A percentile compares a stretch with the other conserved stretches of the same genome.
These are phyloP conservation scores for Phytophthora chlamydospora DNA, from an alignment of 352 stramenopile species.

Conservation along the genomic window DNA sequence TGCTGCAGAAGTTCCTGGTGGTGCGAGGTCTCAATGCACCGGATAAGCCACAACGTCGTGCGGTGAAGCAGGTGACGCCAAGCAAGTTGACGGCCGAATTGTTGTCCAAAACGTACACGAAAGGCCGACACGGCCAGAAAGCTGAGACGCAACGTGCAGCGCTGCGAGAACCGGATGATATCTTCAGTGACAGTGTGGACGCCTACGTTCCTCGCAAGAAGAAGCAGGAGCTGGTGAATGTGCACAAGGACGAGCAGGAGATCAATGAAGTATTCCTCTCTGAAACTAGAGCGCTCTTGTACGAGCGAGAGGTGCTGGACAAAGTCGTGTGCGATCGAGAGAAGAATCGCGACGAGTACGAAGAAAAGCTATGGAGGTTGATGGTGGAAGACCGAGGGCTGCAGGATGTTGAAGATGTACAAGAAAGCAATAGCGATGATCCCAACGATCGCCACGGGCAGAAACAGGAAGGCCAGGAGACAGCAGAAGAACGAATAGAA, in stretches of 20 bases:
- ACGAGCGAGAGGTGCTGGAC: constrained; percentile 59
- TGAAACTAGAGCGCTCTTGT: constrained; percentile 49
- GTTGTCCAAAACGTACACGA: constrained; percentile 54
- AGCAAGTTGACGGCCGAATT: constrained; percentile 9
- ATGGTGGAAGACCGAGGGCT: constrained; percentile 19
- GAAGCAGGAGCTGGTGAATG: constrained; percentile 37
- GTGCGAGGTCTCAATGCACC: constrained; percentile 12
- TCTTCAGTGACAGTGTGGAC: constrained; percentile 50
- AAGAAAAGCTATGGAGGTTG: constrained; percentile 33
- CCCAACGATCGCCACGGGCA: not conserved
- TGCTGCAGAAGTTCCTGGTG: constrained; percentile 23
- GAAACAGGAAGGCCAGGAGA: not conserved
- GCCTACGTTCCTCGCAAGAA: constrained; percentile 60
- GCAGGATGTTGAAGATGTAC: constrained; percentile 7
- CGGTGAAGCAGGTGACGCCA: not conserved
- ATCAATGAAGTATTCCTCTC: constrained; percentile 46
- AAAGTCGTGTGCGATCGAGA: constrained; percentile 53
- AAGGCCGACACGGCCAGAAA: constrained; percentile 41
- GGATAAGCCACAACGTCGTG: constrained; percentile 5
- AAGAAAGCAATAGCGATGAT: not conserved
- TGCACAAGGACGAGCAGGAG: constrained; percentile 53
- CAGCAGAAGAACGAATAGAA: not conserved
- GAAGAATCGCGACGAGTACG: constrained; percentile 47
- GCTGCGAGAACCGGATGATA: constrained; percentile 44
- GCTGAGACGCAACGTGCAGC: constrained; percentile 31